Evolutionary conservation across 2,329 filamentous ascomycete genomes (phyloP), one percentile per base, ranked within the genome.

Genomic region (Fusarium sp.): DNA sequence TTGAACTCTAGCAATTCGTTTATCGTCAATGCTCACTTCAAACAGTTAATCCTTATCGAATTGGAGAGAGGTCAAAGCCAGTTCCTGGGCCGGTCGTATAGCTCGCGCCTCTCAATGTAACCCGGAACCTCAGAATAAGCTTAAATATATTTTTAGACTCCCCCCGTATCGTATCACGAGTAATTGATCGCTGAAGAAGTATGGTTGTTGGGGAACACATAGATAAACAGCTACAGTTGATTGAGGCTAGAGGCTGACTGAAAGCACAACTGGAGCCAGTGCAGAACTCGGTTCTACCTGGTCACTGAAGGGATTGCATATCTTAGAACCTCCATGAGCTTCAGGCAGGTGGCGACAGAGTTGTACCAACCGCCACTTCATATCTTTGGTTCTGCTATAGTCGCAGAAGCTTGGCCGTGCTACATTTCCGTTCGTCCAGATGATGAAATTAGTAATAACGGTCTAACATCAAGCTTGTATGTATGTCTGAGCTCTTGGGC

Each of bases 121-220:
- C 4, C 9, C 4, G 14, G 9, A 48, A 15, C 20, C 4, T 14
- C 6, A 31, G 10, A n/a, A 12, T 48, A 48, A 31, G 20, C 45
- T 31, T 31, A 17, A 31, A 17, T 31, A 22, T 9, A 48, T 17
- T 48, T 17, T 15, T 28, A 7, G 4, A 10, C 1, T 7, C 9
- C 13, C 13, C 0, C 3, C 9, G 6, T 22, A 15, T 22, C 6
- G 0, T 4, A 5, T 20, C 15, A 18, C 10, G 10, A 18, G 7
- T 6, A 18, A 20, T 6, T 20, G 12, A 20, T 45, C 8, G 5
- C 42, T 18, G 6, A 17, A 44, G 17, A 26, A 24, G 42, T 12
- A 45, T 7, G 11, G 5, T 5, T 18, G 3, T 26, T 24, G 7
- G 17, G 15, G 11, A 5, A 13, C 20, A 12, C 12, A 12, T 20